These are phyloP conservation scores for Phyllosticta citribraziliensis DNA, from an alignment of 2,329 filamentous ascomycete species.

Conservation along the genomic window DNA sequence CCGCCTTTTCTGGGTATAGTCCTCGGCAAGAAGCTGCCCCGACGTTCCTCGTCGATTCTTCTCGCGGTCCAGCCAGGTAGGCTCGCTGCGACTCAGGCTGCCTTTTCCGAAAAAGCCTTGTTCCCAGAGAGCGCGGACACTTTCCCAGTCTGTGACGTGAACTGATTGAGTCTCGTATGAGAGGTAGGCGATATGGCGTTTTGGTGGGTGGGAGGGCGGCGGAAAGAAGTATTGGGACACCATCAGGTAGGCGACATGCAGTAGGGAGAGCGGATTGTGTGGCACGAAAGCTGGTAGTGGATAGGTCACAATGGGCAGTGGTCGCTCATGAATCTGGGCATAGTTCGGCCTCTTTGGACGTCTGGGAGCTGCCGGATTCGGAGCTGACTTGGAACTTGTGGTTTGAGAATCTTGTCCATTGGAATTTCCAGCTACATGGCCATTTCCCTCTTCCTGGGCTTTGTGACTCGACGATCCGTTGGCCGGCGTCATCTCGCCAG, in stretches of 20 bases:
- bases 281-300: conserved; percentile 83
- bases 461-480: background rate
- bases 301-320: conserved; percentile 70
- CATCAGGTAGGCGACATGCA: conserved; percentile 72
- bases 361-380: conserved; percentile 12
- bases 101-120: conserved; percentile 97
- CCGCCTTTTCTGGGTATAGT: conserved; percentile 65
- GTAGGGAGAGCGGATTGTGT: conserved; percentile 79
- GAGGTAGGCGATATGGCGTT: conserved; percentile 65
- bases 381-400: background rate
- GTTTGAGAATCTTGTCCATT: conserved; percentile 2
- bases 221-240: conserved; percentile 59
- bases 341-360: conserved; percentile 44
- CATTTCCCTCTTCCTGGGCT: background rate
- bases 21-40: conserved; percentile 51
- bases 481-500: background rate
- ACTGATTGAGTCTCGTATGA: conserved; percentile 74
- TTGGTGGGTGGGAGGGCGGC: conserved; percentile 53
- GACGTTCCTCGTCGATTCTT: conserved; percentile 53
- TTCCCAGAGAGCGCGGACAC: conserved; percentile 81
- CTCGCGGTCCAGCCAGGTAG: conserved; percentile 81
- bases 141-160: conserved; percentile 66
- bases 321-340: conserved; percentile 68
- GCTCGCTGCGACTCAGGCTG: conserved; percentile 84
- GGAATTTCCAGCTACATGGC: background rate